Evolutionary conservation across 2,329 filamentous ascomycete genomes (phyloP).

Genomic region (Thielaviopsis punctulata): DNA sequence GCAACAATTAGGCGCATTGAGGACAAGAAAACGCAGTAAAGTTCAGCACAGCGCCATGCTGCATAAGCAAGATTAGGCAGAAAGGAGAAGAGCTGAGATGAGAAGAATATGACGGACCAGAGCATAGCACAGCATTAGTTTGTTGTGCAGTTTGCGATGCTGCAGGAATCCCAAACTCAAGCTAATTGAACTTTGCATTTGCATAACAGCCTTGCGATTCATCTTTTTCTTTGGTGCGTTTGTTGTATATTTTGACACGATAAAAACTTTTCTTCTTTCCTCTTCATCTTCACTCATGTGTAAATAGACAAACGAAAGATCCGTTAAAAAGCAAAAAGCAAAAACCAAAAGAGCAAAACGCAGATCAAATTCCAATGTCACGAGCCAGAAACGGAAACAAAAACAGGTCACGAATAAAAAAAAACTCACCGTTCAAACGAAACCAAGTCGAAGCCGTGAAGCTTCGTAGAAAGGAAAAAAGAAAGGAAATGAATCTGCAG

Average conservation of each 20-base stretch:
- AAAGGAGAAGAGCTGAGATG: background rate
- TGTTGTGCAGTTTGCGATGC: background rate
- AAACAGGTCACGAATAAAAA: background rate
- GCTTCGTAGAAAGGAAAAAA: background rate
- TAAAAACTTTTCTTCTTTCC: background rate
- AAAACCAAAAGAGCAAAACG: background rate
- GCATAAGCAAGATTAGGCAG: background rate
- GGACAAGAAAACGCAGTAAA: background rate
- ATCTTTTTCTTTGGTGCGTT: background rate
- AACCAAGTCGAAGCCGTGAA: background rate
- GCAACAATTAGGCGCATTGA: background rate
- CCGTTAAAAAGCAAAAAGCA: too few species aligned
- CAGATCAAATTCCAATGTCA: background rate
- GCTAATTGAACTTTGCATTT: background rate
- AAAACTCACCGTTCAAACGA: background rate
- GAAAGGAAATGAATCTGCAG: background rate
- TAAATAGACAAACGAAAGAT: too few species aligned
- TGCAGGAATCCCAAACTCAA: background rate
- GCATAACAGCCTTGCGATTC: background rate
- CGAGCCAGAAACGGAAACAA: background rate
- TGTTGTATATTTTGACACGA: background rate
- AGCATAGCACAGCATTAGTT: background rate
- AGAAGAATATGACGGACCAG: background rate
- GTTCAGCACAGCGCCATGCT: background rate
- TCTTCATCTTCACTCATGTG: background rate